Evolutionary conservation across 108 stramenopile species (phyloP).

Genomic region (Cyclotella distinguenda): DNA sequence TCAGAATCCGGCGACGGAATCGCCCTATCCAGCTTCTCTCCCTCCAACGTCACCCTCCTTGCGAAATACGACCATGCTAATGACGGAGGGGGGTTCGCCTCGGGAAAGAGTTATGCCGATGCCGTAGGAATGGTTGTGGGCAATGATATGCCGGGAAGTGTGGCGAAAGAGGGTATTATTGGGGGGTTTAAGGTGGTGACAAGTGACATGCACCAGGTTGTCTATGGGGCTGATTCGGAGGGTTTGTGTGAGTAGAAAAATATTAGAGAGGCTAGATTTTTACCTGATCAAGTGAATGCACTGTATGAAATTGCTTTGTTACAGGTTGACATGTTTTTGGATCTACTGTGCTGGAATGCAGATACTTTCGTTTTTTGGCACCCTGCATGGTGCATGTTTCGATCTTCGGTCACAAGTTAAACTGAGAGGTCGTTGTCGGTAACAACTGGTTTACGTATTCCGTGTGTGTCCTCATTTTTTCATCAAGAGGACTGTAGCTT

Average conservation of each 20-base stretch:
- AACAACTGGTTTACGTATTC: no score
- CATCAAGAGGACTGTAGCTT: no score
- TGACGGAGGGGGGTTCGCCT: constrained; percentile 64
- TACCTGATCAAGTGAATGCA: no score
- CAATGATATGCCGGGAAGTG: constrained; percentile 75
- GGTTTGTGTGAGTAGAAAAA: constrained; percentile 83
- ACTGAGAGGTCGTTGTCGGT: no score
- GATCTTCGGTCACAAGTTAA: no score
- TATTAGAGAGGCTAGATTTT: no score
- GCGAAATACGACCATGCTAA: constrained; percentile 85
- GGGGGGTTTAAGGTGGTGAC: constrained; percentile 91
- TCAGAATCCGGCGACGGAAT: constrained; percentile 35
- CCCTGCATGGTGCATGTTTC: no score
- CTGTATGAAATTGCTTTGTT: no score
- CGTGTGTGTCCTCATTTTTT: no score
- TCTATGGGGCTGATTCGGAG: constrained; percentile 83
- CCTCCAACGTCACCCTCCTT: constrained; percentile 51
- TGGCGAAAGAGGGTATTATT: constrained; percentile 57
- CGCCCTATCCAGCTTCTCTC: constrained; percentile 31
- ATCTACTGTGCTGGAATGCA: no score
- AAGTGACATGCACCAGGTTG: constrained; percentile 84
- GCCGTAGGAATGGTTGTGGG: constrained; percentile 72
- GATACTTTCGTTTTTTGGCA: no score
- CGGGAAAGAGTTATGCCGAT: constrained; percentile 75
- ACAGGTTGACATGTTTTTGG: no score